Evolutionary conservation across 1,139 yeast species (phyloP).

Genomic region (Blastobotrys buckinghamii): DNA sequence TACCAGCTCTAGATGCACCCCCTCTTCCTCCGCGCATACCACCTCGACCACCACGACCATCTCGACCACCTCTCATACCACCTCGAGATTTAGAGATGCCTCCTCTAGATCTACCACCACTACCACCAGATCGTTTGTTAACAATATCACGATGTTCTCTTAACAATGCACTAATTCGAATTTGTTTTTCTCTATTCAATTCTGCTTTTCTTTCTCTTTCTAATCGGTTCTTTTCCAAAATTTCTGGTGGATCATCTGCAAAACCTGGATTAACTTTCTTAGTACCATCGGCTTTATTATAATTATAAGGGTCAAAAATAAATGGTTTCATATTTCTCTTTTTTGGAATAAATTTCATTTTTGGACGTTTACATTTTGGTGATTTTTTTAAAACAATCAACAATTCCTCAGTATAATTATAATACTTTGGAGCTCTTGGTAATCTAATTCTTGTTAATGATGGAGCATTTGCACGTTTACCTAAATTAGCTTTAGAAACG

Average conservation of each 20-base stretch:
- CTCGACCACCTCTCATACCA: neutral
- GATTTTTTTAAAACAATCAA: neutral
- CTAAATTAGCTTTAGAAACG: too few relatives aligned
- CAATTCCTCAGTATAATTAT: too few relatives aligned
- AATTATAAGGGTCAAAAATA: slow-evolving; percentile 8
- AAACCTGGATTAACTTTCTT: slow-evolving; percentile 4
- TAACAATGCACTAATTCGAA: neutral
- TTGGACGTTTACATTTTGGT: neutral
- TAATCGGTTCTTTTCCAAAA: neutral
- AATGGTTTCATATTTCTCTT: slow-evolving; percentile 6
- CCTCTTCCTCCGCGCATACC: neutral
- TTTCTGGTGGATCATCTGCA: slow-evolving; percentile 8
- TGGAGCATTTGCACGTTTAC: too few relatives aligned
- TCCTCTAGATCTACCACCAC: neutral
- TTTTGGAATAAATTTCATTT: neutral
- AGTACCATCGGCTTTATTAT: slow-evolving; percentile 7
- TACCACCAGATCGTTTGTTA: neutral
- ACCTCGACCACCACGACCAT: neutral
- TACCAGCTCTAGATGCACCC: neutral
- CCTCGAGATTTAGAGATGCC: neutral
- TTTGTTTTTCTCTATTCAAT: neutral
- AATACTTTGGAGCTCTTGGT: too few relatives aligned
- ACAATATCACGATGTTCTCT: neutral
- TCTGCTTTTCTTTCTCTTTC: neutral
- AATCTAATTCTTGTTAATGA: too few relatives aligned